Evolutionary conservation across 108 stramenopile genomes (phyloP).

Genomic region (Nitzschia sp.): DNA sequence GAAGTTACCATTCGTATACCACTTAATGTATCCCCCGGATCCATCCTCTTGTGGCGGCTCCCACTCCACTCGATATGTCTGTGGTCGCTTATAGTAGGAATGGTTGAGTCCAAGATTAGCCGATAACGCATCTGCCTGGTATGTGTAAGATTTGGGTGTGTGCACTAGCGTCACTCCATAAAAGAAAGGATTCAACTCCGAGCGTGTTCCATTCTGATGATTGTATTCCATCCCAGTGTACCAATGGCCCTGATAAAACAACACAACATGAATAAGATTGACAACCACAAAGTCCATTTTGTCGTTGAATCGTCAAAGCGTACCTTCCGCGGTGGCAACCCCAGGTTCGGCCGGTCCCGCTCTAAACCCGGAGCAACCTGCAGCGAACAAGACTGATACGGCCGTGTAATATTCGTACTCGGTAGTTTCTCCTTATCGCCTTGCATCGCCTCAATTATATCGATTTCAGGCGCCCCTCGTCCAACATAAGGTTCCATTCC

Average conservation of each 20-base stretch:
- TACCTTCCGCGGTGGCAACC: constrained; percentile 60
- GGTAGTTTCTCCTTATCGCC: constrained; percentile 63
- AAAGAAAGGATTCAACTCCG: constrained; percentile 85
- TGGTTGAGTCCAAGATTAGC: constrained; percentile 72
- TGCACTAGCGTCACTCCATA: constrained; percentile 84
- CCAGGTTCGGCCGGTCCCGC: constrained; percentile 47
- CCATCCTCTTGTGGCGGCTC: constrained; percentile 78
- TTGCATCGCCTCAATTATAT: constrained; percentile 91
- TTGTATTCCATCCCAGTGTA: constrained; percentile 80
- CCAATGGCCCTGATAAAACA: constrained; percentile 66
- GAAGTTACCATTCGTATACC: constrained; percentile 78
- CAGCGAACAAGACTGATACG: constrained; percentile 84
- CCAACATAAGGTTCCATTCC: constrained; percentile 69
- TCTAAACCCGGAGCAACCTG: constrained; percentile 66
- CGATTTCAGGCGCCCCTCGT: constrained; percentile 90
- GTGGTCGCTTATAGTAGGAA: constrained; percentile 63
- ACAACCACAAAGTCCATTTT: neutral
- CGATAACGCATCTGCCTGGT: constrained; percentile 87
- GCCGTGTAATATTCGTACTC: constrained; percentile 71
- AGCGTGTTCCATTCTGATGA: constrained; percentile 57
- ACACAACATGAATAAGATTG: neutral
- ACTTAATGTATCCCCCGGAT: constrained; percentile 66
- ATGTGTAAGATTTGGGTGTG: constrained; percentile 70
- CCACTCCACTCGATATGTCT: constrained; percentile 88
- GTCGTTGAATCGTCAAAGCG: constrained; percentile 31